Evolutionary conservation across 768 basidiomycete genomes (phyloP).

Genomic region (Amanita polypyramis): DNA sequence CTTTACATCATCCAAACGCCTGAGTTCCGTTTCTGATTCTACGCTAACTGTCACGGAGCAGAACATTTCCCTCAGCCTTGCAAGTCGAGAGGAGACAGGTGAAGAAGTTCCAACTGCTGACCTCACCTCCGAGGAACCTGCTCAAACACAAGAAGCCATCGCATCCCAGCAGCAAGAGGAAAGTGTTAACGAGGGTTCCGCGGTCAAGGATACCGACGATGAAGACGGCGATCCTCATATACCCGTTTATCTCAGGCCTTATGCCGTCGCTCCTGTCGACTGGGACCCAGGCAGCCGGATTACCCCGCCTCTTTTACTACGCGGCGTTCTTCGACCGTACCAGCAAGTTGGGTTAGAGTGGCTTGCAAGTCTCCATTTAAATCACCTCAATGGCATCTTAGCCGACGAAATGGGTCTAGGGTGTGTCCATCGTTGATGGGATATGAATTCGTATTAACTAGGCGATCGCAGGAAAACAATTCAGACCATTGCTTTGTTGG

Average conservation of each 20-base stretch:
- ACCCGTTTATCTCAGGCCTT: conserved; percentile 53
- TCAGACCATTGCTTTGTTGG: conserved; percentile 90
- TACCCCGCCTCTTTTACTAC: conserved; percentile 62
- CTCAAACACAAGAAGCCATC: conserved; percentile 12
- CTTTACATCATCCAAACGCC: neutral
- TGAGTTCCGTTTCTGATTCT: neutral
- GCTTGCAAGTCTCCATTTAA: conserved; percentile 80
- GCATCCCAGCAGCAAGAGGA: conserved; percentile 13
- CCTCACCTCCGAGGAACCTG: neutral
- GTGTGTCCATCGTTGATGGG: conserved; percentile 33
- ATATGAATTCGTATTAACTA: neutral
- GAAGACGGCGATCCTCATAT: conserved; percentile 22
- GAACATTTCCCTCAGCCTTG: neutral
- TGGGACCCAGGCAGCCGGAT: conserved; percentile 54
- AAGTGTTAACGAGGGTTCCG: conserved; percentile 24
- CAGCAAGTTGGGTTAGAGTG: conserved; percentile 92
- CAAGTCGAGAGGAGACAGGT: neutral
- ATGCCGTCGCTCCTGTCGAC: conserved; percentile 60
- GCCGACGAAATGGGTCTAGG: conserved; percentile 95
- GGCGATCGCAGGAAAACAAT: conserved; percentile 69
- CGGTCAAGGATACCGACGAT: conserved; percentile 20
- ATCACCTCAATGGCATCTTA: conserved; percentile 73
- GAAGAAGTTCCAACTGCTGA: neutral
- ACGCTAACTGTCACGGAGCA: neutral
- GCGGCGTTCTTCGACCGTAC: conserved; percentile 85